phyloP scores from a whole-genome alignment of 306 rosid genomes.

The Gleditsia sinensis region DNA sequence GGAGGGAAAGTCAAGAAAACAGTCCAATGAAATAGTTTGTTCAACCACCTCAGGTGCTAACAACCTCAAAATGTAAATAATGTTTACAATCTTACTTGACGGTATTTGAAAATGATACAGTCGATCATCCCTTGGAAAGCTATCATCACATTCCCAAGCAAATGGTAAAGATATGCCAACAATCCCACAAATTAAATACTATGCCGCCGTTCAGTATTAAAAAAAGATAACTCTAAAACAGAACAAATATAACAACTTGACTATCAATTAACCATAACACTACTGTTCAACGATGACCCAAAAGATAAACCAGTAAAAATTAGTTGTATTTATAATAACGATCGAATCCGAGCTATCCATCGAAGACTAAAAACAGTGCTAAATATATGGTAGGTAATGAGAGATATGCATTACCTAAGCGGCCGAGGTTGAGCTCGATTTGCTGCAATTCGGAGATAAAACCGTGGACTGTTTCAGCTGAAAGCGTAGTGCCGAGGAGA shows the following conservation, averaged over 20 bases:
- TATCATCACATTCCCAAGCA: background rate
- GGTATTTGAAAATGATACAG: background rate
- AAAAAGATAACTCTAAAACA: background rate
- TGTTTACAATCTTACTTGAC: background rate
- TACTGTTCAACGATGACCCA: background rate
- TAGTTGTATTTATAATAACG: background rate
- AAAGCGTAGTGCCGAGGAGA: constrained; percentile 37
- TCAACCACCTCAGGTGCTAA: too few relatives aligned
- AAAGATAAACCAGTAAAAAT: background rate
- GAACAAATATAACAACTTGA: background rate
- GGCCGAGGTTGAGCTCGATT: constrained; percentile 63
- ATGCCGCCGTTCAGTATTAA: background rate
- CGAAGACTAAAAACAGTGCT: background rate
- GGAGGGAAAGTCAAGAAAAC: too few relatives aligned
- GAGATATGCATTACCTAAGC: constrained; percentile 48
- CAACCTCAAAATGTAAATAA: background rate
- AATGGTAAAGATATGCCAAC: background rate
- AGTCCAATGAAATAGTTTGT: too few relatives aligned
- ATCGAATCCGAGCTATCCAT: background rate
- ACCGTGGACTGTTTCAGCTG: constrained; percentile 32
- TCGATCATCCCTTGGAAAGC: background rate
- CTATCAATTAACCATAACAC: background rate
- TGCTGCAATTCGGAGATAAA: constrained; percentile 45
- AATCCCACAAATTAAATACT: background rate
- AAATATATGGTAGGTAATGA: background rate